phyloP scores from a whole-genome alignment of 352 stramenopile genomes.

The Globisporangium megalacanthum region DNA sequence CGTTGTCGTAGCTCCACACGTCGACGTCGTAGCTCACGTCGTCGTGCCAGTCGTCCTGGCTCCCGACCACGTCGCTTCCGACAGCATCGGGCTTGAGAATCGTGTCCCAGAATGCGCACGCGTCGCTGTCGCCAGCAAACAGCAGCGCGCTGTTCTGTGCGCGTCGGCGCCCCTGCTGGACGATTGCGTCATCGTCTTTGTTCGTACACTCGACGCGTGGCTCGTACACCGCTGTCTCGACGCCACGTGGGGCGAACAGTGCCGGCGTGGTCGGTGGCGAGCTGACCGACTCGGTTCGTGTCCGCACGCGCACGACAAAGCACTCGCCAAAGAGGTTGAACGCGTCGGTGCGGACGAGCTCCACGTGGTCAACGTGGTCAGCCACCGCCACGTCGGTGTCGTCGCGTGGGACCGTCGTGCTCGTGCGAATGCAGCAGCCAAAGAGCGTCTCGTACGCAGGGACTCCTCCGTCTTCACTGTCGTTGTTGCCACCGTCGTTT shows the following conservation, averaged over 20 bases:
- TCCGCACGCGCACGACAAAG: slow-evolving; percentile 14
- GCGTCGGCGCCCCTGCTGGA: background rate
- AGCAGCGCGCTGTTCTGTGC: slow-evolving; percentile 3
- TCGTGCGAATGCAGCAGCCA: slow-evolving; percentile 3
- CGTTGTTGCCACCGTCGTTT: background rate
- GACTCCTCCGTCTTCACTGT: background rate
- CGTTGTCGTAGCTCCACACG: slow-evolving; percentile 2
- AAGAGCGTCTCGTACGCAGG: slow-evolving; percentile 12
- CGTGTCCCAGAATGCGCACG: slow-evolving; percentile 15
- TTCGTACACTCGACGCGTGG: background rate
- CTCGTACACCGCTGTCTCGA: background rate
- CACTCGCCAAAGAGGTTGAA: slow-evolving; percentile 17
- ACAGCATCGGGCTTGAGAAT: slow-evolving; percentile 9
- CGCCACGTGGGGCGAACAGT: background rate
- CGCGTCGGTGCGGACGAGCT: slow-evolving; percentile 13
- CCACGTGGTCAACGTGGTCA: slow-evolving; percentile 4
- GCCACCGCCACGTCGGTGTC: too few relatives aligned
- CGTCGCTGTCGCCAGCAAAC: slow-evolving; percentile 5
- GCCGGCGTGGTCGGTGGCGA: background rate
- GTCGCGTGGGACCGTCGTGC: background rate
- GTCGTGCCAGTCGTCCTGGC: background rate
- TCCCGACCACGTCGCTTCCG: background rate
- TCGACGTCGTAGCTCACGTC: slow-evolving; percentile 7
- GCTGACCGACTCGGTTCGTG: background rate
- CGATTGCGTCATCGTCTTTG: too few relatives aligned